Base-by-base conservation (phyloP, 2,329 filamentous ascomycete genomes). In the Clonostachys sp. region DNA sequence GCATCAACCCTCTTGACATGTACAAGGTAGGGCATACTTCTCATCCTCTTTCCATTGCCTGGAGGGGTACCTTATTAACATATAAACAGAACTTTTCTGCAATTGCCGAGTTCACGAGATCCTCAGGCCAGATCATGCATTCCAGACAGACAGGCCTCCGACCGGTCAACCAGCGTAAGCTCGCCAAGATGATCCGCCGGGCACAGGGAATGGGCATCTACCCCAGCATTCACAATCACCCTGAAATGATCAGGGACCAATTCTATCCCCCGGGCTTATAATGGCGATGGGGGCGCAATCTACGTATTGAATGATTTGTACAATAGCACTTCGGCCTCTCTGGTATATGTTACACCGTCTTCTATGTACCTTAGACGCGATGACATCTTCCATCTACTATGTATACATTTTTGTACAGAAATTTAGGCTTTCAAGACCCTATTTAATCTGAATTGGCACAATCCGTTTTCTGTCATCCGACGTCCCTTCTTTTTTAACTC, bases 151-250 rank as follows among this genome's bases (percentile, higher is more conserved):
- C 91, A 0, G 90, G 89, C 13, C 74, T 99, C 51, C 80, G 89
- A 48, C 87, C 88, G 4, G 86, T 89, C 55, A 97, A 97, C 74
- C 94, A 99, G 74, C 80, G 94, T 56, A 91, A 87, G 71, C 83
- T 99, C 62, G 88, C 92, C 52, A 96, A 95, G 75, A 92, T 95
- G 46, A 87, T 99, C 58, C 78, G 94, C 55, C 81, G 94, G 57
- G 86, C 89, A 17, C 86, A 97, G 58, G 94, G 91, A 2, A 78
- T 96, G 61, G 94, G 94, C 14, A 74, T 97, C 51, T 91, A 97
- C 78, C 94, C 94, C 20, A 95, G 86, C 64, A 86, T 95, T 47
- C 89, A 99, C 72, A 75, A 77, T 55, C 94, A 99, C 70, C 94
- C 94, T 5, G 88, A 95, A 66, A 75, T 95, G 48, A 65, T 96